Percentiles rank a stretch among this genome's conserved stretches.
Conservation (phyloP, 768 basidiomycete species). For the Psilocybe tampanensis region DNA sequence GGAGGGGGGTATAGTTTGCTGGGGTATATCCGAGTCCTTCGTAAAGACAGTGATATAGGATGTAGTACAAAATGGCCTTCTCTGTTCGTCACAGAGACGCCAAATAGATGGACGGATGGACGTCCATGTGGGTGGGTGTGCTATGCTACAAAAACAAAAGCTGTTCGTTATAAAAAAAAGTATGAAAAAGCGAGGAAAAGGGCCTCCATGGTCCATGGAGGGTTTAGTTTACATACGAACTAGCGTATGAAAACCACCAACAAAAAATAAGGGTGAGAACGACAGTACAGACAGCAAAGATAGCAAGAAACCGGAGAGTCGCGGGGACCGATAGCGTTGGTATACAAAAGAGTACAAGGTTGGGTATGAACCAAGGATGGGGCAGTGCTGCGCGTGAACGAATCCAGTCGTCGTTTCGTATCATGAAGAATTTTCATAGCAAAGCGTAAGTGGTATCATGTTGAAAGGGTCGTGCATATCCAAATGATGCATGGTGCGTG, state of each 20-base stretch:
- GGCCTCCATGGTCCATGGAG: background rate
- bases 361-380: background rate
- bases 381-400: constrained; percentile 16
- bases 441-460: constrained; percentile 11
- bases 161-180: background rate
- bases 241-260: constrained; percentile 9
- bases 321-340: background rate
- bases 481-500: background rate
- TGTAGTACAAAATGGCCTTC: constrained; percentile 2
- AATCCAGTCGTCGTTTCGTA: constrained; percentile 20
- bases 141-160: constrained; percentile 2
- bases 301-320: background rate
- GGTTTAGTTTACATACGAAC: constrained; percentile 7
- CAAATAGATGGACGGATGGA: background rate
- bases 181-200: background rate
- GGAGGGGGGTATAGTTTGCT: background rate
- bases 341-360: background rate
- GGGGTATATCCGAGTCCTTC: background rate
- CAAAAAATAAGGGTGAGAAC: background rate
- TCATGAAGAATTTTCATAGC: constrained; percentile 4
- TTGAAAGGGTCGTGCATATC: background rate
- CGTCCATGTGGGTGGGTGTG: too few species aligned
- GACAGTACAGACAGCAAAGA: background rate
- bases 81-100: background rate
- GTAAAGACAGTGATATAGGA: background rate